Percentiles rank a stretch among this genome's conserved stretches.
These are phyloP conservation scores for Penicillium brasilianum DNA, from an alignment of 2,329 filamentous ascomycete genomes.

Conservation along the genomic window DNA sequence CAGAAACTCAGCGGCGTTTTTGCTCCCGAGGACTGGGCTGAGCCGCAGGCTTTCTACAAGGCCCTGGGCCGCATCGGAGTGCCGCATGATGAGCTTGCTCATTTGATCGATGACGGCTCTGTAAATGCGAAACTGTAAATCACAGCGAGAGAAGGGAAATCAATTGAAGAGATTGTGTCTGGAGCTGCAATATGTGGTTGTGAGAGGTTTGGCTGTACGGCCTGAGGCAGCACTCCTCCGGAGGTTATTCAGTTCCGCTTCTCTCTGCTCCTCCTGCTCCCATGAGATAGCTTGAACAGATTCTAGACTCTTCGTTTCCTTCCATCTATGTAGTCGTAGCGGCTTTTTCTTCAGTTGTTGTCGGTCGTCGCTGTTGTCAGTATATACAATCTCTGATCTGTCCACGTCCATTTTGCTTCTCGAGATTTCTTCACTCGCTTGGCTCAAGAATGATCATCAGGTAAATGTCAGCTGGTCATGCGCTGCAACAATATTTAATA, in stretches of 20 bases:
- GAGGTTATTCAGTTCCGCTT: background rate
- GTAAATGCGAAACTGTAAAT: background rate
- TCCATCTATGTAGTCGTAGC: background rate
- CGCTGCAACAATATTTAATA: background rate
- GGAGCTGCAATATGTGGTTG: background rate
- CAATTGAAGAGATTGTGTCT: background rate
- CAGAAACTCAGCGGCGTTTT: constrained; percentile 3
- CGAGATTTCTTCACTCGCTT: background rate
- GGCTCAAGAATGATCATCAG: background rate
- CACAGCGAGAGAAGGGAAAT: background rate
- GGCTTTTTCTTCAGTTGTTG: background rate
- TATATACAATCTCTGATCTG: background rate
- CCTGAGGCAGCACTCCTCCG: background rate
- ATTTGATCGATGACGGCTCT: constrained; percentile 4
- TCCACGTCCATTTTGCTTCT: background rate
- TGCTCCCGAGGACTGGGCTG: constrained; percentile 6
- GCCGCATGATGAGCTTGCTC: constrained; percentile 6
- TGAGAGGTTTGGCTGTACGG: background rate
- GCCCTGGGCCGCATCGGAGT: constrained; percentile 6
- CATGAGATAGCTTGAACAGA: background rate
- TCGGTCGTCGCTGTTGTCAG: background rate
- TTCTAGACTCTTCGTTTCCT: background rate
- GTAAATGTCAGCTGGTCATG: background rate
- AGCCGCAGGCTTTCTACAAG: constrained; percentile 6
- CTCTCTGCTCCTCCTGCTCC: background rate